phyloP scores from a whole-genome alignment of 345 rosid species.

The Eucalyptus urophylla region DNA sequence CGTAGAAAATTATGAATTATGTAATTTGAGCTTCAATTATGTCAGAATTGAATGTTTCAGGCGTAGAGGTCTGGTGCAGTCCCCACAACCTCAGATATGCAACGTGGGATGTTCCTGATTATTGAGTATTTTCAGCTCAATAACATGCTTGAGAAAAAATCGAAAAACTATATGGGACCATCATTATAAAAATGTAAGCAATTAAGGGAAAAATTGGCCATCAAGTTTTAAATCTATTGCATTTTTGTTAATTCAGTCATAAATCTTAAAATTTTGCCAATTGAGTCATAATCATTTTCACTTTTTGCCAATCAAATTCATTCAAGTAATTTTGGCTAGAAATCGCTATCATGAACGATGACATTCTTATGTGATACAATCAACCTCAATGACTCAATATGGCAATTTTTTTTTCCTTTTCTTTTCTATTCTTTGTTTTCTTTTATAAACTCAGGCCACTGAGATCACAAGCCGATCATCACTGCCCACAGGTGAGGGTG shows the following conservation, averaged over 20 bases:
- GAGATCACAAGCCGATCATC: not conserved
- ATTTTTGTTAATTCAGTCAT: rapidly evolving
- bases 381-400: too few species aligned
- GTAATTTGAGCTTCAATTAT: not conserved
- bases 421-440: too few species aligned
- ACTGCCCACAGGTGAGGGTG: not conserved
- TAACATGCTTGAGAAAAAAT: not conserved
- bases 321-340: too few species aligned
- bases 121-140: not conserved
- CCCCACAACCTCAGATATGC: not conserved
- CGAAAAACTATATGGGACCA: not conserved
- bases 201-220: not conserved
- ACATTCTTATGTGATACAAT: too few species aligned
- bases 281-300: not conserved
- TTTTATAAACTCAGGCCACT: too few species aligned
- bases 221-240: not conserved
- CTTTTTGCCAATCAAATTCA: not conserved
- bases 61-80: not conserved
- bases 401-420: too few species aligned
- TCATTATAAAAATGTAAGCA: not conserved
- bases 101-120: not conserved
- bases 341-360: too few species aligned
- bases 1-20: not conserved
- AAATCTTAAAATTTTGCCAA: not conserved
- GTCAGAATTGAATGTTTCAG: not conserved